Conservation (phyloP, 352 stramenopile species). For the Phytopythium delawarense region DNA sequence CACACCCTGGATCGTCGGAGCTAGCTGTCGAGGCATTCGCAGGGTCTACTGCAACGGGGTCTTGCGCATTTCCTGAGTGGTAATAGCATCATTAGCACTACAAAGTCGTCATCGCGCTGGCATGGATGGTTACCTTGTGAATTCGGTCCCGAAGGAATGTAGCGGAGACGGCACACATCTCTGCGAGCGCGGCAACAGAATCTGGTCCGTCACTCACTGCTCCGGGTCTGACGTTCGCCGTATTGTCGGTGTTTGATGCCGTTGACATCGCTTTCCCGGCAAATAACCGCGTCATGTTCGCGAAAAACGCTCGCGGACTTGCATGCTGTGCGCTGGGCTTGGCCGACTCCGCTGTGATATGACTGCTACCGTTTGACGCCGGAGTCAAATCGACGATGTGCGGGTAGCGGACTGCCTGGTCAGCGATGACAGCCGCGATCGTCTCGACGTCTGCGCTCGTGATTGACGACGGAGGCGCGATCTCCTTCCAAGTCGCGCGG, state of each 20-base stretch:
- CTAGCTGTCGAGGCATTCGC: not conserved
- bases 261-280: not conserved
- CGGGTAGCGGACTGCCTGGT: conserved; percentile 14
- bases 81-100: not conserved
- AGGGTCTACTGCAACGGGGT: not conserved
- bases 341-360: not conserved
- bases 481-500: conserved; percentile 27
- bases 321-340: conserved; percentile 1
- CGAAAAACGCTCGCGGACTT: conserved; percentile 5
- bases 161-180: not conserved
- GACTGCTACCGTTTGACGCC: not conserved
- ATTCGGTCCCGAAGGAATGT: not conserved
- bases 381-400: conserved; percentile 4
- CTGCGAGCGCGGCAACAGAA: not conserved
- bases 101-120: too few species aligned
- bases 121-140: not conserved
- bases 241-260: too few species aligned
- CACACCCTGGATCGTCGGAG: conserved; percentile 35
- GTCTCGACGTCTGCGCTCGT: conserved; percentile 17
- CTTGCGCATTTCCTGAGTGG: not conserved
- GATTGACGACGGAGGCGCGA: conserved; percentile 24
- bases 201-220: not conserved
- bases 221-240: not conserved
- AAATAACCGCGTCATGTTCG: conserved; percentile 1
- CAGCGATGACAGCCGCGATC: conserved; percentile 15